phyloP scores from a whole-genome alignment of 352 stramenopile species.

The Phytophthora brassicae region DNA sequence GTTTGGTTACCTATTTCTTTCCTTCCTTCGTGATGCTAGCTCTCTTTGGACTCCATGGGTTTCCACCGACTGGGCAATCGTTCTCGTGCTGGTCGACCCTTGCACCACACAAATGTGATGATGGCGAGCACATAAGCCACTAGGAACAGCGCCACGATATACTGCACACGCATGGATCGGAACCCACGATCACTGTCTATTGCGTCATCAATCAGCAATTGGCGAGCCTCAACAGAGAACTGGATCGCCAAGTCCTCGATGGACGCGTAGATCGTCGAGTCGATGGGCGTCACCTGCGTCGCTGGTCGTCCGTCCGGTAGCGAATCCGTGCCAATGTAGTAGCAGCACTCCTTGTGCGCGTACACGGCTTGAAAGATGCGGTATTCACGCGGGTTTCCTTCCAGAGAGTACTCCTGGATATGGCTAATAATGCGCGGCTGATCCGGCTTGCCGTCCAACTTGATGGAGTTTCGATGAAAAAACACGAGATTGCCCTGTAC shows the following conservation, averaged over 20 bases:
- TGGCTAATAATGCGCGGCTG: constrained; percentile 82
- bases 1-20: constrained; percentile 8
- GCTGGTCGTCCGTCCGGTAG: constrained; percentile 62
- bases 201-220: constrained; percentile 55
- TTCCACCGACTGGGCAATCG: constrained; percentile 81
- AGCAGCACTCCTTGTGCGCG: constrained; percentile 84
- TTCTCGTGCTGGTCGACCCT: constrained; percentile 64
- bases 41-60: constrained; percentile 73
- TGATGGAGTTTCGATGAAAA: constrained; percentile 87
- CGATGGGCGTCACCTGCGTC: constrained; percentile 70
- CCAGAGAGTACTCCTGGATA: constrained; percentile 77
- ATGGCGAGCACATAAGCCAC: constrained; percentile 67
- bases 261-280: constrained; percentile 71
- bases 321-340: constrained; percentile 80
- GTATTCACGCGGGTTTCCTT: constrained; percentile 72
- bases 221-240: constrained; percentile 72
- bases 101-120: constrained; percentile 80
- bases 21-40: constrained; percentile 24
- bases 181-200: constrained; percentile 40
- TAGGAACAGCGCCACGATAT: constrained; percentile 70
- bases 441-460: constrained; percentile 67
- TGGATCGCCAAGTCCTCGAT: constrained; percentile 80
- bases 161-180: constrained; percentile 43
- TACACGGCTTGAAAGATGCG: constrained; percentile 83
- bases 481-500: constrained; percentile 83